Percentiles rank a stretch among this genome's conserved stretches.
phyloP scores from a whole-genome alignment of 2,329 filamentous ascomycete genomes.

The Myotisia sp. region DNA sequence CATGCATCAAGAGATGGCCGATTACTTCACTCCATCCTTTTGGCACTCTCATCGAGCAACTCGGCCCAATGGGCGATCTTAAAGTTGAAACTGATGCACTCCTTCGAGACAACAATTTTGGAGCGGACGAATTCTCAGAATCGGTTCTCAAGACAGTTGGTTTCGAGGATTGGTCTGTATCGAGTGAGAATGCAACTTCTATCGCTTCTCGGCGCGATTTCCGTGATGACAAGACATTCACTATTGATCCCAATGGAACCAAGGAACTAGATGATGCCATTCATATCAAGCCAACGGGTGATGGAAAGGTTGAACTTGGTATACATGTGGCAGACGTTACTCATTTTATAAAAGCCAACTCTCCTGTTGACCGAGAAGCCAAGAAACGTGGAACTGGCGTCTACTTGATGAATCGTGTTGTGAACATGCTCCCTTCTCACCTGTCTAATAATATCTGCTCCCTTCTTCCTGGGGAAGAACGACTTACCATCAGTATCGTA shows the following conservation, averaged over 20 bases:
- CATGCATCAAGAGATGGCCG: slow-evolving; percentile 98
- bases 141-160: slow-evolving; percentile 87
- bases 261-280: slow-evolving; percentile 84
- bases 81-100: slow-evolving; percentile 97
- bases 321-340: slow-evolving; percentile 90
- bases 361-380: slow-evolving; percentile 87
- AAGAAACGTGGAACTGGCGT: slow-evolving; percentile 96
- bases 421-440: slow-evolving; percentile 73
- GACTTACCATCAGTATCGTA: slow-evolving; percentile 81
- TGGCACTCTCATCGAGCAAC: slow-evolving; percentile 89
- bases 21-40: slow-evolving; percentile 99
- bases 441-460: slow-evolving; percentile 80
- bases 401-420: slow-evolving; percentile 81
- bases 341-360: slow-evolving; percentile 93
- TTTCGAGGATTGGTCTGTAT: slow-evolving; percentile 78
- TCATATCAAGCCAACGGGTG: slow-evolving; percentile 69
- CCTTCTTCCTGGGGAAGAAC: slow-evolving; percentile 70
- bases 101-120: slow-evolving; percentile 96
- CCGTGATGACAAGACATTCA: slow-evolving; percentile 76
- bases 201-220: slow-evolving; percentile 73
- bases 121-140: slow-evolving; percentile 92
- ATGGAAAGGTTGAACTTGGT: slow-evolving; percentile 85
- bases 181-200: slow-evolving; percentile 63
- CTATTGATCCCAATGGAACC: slow-evolving; percentile 76
- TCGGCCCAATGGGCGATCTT: slow-evolving; percentile 92